Evolutionary conservation across 139 green algal genomes (phyloP), one percentile per base, ranked within the genome.

Genomic region (Asterochloris erici): DNA sequence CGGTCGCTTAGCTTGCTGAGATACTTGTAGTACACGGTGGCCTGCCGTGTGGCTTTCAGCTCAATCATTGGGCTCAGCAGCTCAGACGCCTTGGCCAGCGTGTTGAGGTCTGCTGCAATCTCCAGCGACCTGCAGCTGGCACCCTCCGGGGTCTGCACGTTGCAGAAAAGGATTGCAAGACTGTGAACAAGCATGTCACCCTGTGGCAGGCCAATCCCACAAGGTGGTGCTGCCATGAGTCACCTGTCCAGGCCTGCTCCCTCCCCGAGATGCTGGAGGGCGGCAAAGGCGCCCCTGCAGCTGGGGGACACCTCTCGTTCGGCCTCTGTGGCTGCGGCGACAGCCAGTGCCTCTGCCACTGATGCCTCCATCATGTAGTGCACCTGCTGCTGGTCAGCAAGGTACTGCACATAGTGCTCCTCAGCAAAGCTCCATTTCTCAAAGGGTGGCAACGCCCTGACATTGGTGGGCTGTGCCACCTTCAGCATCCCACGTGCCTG

Each of bases 391-490:
- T 81, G 74, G 54, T 86, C 83, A 13, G 63, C 74, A 70, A 86
- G 69, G 26, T 76, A 86, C 83, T 86, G 83, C 13, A 86, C 68
- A 78, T 83, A 86, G 78, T 66, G 71, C 62, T 78, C 28, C 71
- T 83, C 66, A 10, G 63, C 75, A 78, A 86, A 83, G 78, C 78
- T 83, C 83, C 82, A 86, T 54, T 74, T 47, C 17, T 86, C 68
- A 14, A 86, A 86, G 24, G 82, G 61, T n/a, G 82, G 82, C 69
- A 86, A 60, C 64, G 77, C 60, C 76, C 68, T 80, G 13, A n/a
- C 61, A 16, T 74, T 24, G 26, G 63, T 14, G 10, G 77, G 69
- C 82, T 63, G 69, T 14, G 63, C 81, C 54, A 84, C 77, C 62
- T 86, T 74, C 12, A 86, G 68, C 29, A 69, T 19, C 10, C 82